Percentiles rank a stretch among this genome's conserved stretches.
These are phyloP conservation scores for Trichoderma cornu-damae DNA, from an alignment of 2,329 filamentous ascomycete species.

Conservation along the genomic window DNA sequence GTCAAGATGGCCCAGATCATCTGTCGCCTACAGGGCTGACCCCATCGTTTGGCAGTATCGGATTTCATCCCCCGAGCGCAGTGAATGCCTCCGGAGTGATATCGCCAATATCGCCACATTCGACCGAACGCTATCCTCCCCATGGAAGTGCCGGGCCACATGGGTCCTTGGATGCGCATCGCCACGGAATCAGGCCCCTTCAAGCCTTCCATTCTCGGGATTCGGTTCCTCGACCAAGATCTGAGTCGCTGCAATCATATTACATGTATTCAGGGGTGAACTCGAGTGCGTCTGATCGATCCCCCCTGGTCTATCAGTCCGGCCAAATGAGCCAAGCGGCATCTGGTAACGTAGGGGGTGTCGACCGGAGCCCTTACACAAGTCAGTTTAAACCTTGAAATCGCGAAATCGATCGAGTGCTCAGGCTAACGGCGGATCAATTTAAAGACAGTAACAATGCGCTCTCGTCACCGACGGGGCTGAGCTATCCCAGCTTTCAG, in stretches of 20 bases:
- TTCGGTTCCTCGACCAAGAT: conserved; percentile 51
- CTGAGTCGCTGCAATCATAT: conserved; percentile 56
- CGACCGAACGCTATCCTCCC: conserved; percentile 51
- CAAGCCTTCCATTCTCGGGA: conserved; percentile 57
- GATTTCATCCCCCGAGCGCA: conserved; percentile 52
- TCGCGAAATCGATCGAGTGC: background rate
- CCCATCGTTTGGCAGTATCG: conserved; percentile 61
- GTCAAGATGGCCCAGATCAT: conserved; percentile 59
- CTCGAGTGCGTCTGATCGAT: conserved; percentile 43
- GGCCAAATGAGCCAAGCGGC: conserved; percentile 37
- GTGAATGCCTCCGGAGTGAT: conserved; percentile 51
- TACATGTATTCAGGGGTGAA: conserved; percentile 45
- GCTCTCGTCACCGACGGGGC: conserved; percentile 47
- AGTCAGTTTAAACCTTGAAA: conserved; percentile 36
- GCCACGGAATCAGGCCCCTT: conserved; percentile 45
- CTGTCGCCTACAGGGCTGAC: conserved; percentile 63
- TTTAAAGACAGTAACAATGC: conserved; percentile 28
- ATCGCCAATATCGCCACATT: conserved; percentile 52
- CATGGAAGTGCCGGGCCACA: conserved; percentile 47
- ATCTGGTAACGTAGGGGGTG: conserved; percentile 39
- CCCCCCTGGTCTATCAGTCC: conserved; percentile 47
- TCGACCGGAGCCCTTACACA: conserved; percentile 49
- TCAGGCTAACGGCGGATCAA: background rate
- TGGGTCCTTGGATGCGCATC: conserved; percentile 44
- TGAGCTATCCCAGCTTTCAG: conserved; percentile 45